Evolutionary conservation across 2,329 filamentous ascomycete species (phyloP).

Genomic region (Lachnum nothofagi): DNA sequence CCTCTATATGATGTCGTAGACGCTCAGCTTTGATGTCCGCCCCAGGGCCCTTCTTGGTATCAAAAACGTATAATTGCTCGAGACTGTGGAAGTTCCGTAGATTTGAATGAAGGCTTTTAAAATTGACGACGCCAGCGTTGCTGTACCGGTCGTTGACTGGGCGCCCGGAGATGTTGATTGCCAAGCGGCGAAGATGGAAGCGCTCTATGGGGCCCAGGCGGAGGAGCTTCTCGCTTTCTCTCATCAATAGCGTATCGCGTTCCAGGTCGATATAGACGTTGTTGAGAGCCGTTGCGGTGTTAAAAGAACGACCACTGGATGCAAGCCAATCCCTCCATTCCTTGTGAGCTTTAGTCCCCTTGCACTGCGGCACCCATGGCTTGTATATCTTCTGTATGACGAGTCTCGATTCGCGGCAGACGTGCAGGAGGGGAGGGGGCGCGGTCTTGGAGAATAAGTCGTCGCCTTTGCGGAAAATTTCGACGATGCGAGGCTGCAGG

Average conservation of each 20-base stretch:
- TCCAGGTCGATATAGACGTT: slow-evolving; percentile 11
- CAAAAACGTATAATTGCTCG: background rate
- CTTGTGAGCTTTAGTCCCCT: background rate
- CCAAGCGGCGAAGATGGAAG: background rate
- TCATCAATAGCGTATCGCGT: slow-evolving; percentile 5
- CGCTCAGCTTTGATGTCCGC: background rate
- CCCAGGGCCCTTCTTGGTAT: background rate
- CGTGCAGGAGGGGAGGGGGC: slow-evolving; percentile 16
- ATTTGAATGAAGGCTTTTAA: background rate
- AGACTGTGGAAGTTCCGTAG: background rate
- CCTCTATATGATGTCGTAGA: background rate
- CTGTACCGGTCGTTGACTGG: too few species aligned
- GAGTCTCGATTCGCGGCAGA: slow-evolving; percentile 13
- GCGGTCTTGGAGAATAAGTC: slow-evolving; percentile 11
- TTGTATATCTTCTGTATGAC: slow-evolving; percentile 13
- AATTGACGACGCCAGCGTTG: too few species aligned
- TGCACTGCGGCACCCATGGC: slow-evolving; percentile 15
- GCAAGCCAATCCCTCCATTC: background rate
- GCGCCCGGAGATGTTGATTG: background rate
- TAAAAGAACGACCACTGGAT: background rate
- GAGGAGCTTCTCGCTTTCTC: background rate
- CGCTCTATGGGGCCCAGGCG: background rate
- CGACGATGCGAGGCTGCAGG: slow-evolving; percentile 8
- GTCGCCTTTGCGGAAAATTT: slow-evolving; percentile 9
- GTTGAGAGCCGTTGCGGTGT: slow-evolving; percentile 3